phyloP scores from a whole-genome alignment of 768 basidiomycete genomes.

The Tylopilus rubrobrunneus region DNA sequence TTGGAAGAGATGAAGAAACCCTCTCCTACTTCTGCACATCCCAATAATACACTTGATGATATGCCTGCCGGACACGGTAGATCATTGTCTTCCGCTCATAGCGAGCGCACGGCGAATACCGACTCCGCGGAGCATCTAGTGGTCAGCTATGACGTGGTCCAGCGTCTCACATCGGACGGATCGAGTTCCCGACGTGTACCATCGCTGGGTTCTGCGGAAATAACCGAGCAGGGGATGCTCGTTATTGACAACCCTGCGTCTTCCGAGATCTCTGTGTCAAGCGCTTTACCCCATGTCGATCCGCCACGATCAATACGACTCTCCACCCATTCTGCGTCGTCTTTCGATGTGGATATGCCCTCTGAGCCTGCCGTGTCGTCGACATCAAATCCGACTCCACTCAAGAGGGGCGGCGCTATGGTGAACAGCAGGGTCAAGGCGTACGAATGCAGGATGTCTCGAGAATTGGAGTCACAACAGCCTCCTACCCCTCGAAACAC shows the following conservation, averaged over 20 bases:
- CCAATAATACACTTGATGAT: constrained; percentile 11
- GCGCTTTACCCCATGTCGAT: constrained; percentile 11
- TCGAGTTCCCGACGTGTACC: constrained; percentile 23
- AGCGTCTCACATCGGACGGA: constrained; percentile 38
- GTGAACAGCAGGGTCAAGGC: constrained; percentile 54
- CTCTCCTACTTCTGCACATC: constrained; percentile 10
- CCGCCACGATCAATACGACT: constrained; percentile 10
- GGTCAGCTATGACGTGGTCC: constrained; percentile 66
- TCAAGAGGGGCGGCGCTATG: constrained; percentile 13
- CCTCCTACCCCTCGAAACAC: constrained; percentile 36
- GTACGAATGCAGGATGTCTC: constrained; percentile 58
- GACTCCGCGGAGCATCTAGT: constrained; percentile 64
- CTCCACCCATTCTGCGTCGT: not conserved
- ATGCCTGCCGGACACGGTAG: constrained; percentile 26
- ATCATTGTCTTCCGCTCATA: constrained; percentile 48
- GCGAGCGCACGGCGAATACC: constrained; percentile 60
- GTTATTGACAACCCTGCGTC: constrained; percentile 3
- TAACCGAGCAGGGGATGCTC: constrained; percentile 18
- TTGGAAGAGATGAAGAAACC: constrained; percentile 46
- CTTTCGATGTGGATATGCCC: constrained; percentile 3
- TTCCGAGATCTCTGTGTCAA: constrained; percentile 11
- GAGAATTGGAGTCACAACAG: constrained; percentile 42
- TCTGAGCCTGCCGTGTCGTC: not conserved
- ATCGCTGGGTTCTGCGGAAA: constrained; percentile 25
- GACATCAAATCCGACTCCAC: not conserved